Evolutionary conservation across 306 rosid species (phyloP).

Genomic region (Inga leiocalycina): DNA sequence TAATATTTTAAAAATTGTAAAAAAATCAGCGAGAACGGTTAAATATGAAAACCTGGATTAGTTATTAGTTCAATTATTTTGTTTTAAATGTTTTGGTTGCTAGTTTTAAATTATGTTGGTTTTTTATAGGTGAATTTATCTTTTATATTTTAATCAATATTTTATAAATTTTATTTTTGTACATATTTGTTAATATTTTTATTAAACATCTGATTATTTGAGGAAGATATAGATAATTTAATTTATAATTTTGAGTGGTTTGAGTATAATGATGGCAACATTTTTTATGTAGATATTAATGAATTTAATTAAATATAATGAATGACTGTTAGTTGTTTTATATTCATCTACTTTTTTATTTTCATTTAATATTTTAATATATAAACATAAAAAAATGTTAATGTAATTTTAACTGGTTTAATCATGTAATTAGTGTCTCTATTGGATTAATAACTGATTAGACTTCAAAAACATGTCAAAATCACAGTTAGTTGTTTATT

Average conservation of each 20-base stretch:
- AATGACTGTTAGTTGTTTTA: background rate
- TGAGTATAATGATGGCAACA: background rate
- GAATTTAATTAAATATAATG: background rate
- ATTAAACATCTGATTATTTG: background rate
- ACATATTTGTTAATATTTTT: too few relatives aligned
- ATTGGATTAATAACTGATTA: background rate
- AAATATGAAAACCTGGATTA: background rate
- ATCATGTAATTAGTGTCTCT: background rate
- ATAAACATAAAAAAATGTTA: background rate
- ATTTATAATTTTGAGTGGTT: background rate
- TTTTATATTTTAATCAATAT: background rate
- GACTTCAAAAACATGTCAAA: background rate
- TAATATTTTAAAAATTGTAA: background rate
- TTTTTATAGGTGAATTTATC: background rate
- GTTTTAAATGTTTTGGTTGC: background rate
- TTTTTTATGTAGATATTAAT: background rate
- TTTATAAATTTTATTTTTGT: background rate
- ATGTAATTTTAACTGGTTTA: background rate
- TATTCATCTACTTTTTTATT: background rate
- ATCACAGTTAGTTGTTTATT: background rate
- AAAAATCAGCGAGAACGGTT: background rate
- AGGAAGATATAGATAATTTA: background rate
- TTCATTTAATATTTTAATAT: background rate
- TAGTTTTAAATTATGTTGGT: background rate
- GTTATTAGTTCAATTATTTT: background rate